Evolutionary conservation across 495 filamentous ascomycete genomes (phyloP).

Genomic region (Penicillium ochrochloron): DNA sequence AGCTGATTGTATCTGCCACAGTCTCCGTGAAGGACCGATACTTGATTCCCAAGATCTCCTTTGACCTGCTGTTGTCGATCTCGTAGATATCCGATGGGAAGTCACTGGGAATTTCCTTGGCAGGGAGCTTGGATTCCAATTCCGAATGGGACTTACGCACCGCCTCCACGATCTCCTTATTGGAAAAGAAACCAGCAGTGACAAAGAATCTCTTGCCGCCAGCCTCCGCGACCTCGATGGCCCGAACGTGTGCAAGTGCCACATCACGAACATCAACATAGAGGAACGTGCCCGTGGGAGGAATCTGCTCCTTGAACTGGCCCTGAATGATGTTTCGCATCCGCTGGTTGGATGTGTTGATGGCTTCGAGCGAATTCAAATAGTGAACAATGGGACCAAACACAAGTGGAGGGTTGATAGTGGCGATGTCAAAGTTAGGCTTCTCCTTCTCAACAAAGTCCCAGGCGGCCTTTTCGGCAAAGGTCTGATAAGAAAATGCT

Average conservation of each 20-base stretch:
- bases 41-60: constrained; percentile 61
- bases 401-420: constrained; percentile 73
- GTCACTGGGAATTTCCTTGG: constrained; percentile 47
- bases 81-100: constrained; percentile 46
- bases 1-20: constrained; percentile 60
- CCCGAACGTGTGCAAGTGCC: constrained; percentile 71
- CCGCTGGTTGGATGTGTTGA: constrained; percentile 72
- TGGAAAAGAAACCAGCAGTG: constrained; percentile 64
- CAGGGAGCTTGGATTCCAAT: constrained; percentile 62
- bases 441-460: constrained; percentile 80
- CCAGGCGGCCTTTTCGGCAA: constrained; percentile 76
- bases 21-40: constrained; percentile 59
- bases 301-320: constrained; percentile 66
- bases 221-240: constrained; percentile 69
- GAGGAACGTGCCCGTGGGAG: constrained; percentile 58
- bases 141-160: constrained; percentile 70
- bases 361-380: constrained; percentile 64
- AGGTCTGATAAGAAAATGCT: constrained; percentile 36
- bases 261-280: constrained; percentile 75
- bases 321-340: constrained; percentile 60
- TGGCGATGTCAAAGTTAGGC: constrained; percentile 75
- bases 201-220: constrained; percentile 74
- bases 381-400: constrained; percentile 71
- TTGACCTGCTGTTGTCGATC: constrained; percentile 58
- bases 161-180: constrained; percentile 67